Conservation (phyloP, 2,329 filamentous ascomycete species). For the Phialophora macrospora region DNA sequence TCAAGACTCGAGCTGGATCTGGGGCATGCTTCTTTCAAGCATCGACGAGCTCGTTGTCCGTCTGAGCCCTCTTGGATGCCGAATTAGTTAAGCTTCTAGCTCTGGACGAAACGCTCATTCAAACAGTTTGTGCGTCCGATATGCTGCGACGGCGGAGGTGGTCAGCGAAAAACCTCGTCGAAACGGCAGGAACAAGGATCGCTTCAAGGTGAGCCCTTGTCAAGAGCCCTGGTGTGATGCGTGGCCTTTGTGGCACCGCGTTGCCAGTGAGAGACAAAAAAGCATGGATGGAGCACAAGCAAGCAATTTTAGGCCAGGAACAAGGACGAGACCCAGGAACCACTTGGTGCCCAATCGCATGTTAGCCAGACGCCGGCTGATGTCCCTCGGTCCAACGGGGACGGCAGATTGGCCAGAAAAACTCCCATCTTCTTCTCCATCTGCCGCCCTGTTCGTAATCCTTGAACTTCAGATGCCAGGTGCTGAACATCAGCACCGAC, state of each 20-base stretch:
- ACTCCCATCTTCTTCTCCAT: conserved; percentile 18
- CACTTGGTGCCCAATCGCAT: conserved; percentile 21
- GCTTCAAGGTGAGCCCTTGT: conserved; percentile 23
- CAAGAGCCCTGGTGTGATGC: conserved; percentile 13
- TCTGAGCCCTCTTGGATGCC: neutral
- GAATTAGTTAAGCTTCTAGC: neutral
- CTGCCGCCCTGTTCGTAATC: conserved; percentile 25
- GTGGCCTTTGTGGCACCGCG: conserved; percentile 23
- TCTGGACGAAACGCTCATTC: conserved; percentile 22
- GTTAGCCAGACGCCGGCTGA: conserved; percentile 27
- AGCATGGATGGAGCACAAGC: conserved; percentile 13
- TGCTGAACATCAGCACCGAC: conserved; percentile 2
- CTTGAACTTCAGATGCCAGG: neutral
- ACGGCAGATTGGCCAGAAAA: conserved; percentile 22
- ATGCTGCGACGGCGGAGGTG: conserved; percentile 9
- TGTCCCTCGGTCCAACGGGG: conserved; percentile 14
- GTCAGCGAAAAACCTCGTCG: conserved; percentile 14
- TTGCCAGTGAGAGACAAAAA: conserved; percentile 18
- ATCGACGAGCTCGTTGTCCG: neutral
- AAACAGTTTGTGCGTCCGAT: conserved; percentile 27
- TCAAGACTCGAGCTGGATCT: neutral
- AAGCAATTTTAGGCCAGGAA: conserved; percentile 33
- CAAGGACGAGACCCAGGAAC: conserved; percentile 16
- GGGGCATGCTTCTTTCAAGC: neutral
- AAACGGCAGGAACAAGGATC: conserved; percentile 1